These are phyloP conservation scores for Triticum monococcum DNA, from an alignment of 176 grass and related monocot genomes.

Conservation along the genomic window DNA sequence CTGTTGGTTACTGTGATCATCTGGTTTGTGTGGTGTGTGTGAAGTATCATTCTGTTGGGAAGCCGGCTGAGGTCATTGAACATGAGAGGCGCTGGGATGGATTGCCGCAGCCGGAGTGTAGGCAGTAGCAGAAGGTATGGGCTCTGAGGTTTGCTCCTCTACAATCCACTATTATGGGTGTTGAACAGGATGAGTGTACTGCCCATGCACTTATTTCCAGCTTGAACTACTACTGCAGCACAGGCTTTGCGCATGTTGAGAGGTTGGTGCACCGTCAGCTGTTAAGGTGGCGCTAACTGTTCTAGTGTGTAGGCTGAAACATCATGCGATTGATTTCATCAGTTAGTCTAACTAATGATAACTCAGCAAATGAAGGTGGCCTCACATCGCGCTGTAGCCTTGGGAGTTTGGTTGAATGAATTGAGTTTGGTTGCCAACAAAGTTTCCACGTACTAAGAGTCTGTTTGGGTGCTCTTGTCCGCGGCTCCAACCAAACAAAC, in stretches of 20 bases:
- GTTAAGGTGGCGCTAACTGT: not conserved
- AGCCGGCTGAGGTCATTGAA: slow-evolving; percentile 48
- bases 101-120: slow-evolving; percentile 44
- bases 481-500: not conserved
- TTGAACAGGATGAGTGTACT: not conserved
- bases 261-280: not conserved
- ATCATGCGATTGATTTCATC: not conserved
- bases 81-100: slow-evolving; percentile 32
- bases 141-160: slow-evolving; percentile 3
- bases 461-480: not conserved
- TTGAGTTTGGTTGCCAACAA: not conserved
- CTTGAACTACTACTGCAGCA: slow-evolving; percentile 8
- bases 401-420: not conserved
- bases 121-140: slow-evolving; percentile 20
- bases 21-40: slow-evolving; percentile 36
- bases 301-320: not conserved
- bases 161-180: not conserved
- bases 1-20: slow-evolving; percentile 42
- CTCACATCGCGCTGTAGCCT: not conserved
- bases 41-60: slow-evolving; percentile 52
- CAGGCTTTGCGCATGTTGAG: slow-evolving; percentile 35
- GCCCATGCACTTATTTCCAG: slow-evolving; percentile 27
- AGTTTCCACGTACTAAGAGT: not conserved
- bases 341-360: not conserved
- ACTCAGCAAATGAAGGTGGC: not conserved